Base-by-base conservation (phyloP, 495 filamentous ascomycete genomes). In the Penicillium coffeae region DNA sequence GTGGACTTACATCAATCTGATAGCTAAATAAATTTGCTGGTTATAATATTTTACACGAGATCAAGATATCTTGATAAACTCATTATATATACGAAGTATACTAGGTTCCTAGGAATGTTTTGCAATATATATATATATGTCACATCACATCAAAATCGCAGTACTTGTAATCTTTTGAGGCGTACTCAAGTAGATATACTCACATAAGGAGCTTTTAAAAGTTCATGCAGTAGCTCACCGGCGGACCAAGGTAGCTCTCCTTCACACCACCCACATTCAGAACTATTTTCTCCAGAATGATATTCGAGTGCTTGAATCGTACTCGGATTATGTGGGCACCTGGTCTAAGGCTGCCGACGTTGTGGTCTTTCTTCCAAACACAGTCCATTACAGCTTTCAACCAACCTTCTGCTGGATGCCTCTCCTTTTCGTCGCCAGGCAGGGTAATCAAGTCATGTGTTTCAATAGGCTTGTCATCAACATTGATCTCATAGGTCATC, bases 271-370 rank as follows among this genome's bases (percentile, higher is more conserved):
- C 86, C 39, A 88, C 51, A 63, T 89, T 72, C 3, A 88, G 41
- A 6, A 87, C 69, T 22, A 87, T 68, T 67, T 85, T 88, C 69
- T 88, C 81, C 38, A 89, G 70, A n/a, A 86, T 69, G 1, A 88
- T 66, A 16, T 80, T 80, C 33, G 82, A 75, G 68, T 85, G 55
- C 12, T 48, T 48, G 19, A 76, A 70, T 78, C 81, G 83, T 16
- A 88, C 15, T 1, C 43, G 14, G 15, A 58, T 47, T 7, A 3
- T 40, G 16, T 54, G 55, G 25, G 15, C 33, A 1, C 55, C 55
- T 1, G 18, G 13, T 1, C 40, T 30, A 10, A 54, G 35, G 20
- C 4, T 8, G 9, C 7, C 1, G 21, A 50, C 2, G 2, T 25
- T 3, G 7, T 54, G 55, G 6, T 22, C 25, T 21, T 39, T 81